These are phyloP conservation scores for Lichtheimia ornata DNA, from an alignment of 371 early-diverging fungal genomes.

Conservation along the genomic window DNA sequence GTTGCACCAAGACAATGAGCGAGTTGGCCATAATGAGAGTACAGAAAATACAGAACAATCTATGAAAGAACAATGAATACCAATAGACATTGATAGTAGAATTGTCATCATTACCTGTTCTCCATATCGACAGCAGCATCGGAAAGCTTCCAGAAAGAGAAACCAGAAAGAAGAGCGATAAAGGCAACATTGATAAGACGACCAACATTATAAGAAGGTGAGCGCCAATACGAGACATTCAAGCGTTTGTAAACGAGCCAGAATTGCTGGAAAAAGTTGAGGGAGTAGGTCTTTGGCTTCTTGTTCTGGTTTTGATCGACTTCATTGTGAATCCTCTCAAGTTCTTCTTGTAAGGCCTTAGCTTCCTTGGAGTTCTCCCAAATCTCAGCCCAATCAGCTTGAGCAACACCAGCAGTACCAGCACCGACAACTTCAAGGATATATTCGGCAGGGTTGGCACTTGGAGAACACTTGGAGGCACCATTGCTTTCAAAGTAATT, in stretches of 20 bases:
- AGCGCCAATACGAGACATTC: conserved; percentile 67
- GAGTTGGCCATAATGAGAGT: conserved; percentile 66
- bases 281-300: conserved; percentile 28
- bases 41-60: conserved; percentile 73
- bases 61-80: not conserved
- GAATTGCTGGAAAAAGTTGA: conserved; percentile 45
- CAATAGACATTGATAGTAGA: not conserved
- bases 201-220: conserved; percentile 69
- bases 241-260: conserved; percentile 65
- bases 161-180: conserved; percentile 70
- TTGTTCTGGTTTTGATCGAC: conserved; percentile 18
- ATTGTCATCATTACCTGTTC: conserved; percentile 37
- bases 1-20: conserved; percentile 74
- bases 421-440: conserved; percentile 71
- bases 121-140: conserved; percentile 62
- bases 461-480: conserved; percentile 57
- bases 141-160: conserved; percentile 72
- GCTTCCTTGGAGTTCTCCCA: conserved; percentile 59
- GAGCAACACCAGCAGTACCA: conserved; percentile 58
- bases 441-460: conserved; percentile 74
- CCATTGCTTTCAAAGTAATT: conserved; percentile 70
- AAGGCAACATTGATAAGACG: conserved; percentile 54
- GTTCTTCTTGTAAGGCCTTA: conserved; percentile 36
- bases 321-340: conserved; percentile 29
- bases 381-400: conserved; percentile 62